Base-by-base conservation (phyloP, 345 rosid species). In the Boechera retrofracta region DNA sequence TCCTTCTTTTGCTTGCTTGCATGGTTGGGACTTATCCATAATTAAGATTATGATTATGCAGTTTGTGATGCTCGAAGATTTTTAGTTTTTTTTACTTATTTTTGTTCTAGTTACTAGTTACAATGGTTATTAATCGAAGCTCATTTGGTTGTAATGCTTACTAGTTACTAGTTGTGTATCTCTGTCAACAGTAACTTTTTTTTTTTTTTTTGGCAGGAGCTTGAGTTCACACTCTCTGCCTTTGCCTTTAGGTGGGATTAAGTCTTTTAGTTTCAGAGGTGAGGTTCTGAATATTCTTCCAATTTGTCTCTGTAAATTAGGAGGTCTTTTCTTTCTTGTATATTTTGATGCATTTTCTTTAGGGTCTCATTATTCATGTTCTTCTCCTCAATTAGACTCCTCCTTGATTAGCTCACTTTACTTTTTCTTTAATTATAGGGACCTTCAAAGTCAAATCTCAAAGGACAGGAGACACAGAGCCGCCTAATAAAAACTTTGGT, bases 381-480 rank as follows among this genome's bases (percentile, higher is more conserved):
- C 21, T 45, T 33, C 5, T 33, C 5, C 33, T 44, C 16, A 39
- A 52, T 49, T 13, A 15, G 10, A 48, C 18, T 72, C 38, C 7
- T 10, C 16, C 9, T 57, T 47, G 3, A 41, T 51, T 61, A 47
- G 47, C 33, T 55, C 10, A 42, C 28, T 11, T 28, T n/a, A 0
- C 24, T 3, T 73, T 39, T 57, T 72, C 64, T 79, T 52, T 76
- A 31, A 57, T 52, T 77, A 82, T 79, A 87, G 91, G 79, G 69
- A 81, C 82, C 61, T 57, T 77, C 69, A 81, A 77, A 76, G 84
- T 71, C 74, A 74, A 72, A 72, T 76, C 74, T 76, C 80, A 63
- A 66, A 82, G 77, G 76, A 75, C 67, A 49, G 39, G 41, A 60
- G 66, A 79, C 64, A 64, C 66, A 58, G 51, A 48, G 70, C 75